These are phyloP conservation scores for Claviceps paspali DNA, from an alignment of 2,329 filamentous ascomycete genomes.

Conservation along the genomic window DNA sequence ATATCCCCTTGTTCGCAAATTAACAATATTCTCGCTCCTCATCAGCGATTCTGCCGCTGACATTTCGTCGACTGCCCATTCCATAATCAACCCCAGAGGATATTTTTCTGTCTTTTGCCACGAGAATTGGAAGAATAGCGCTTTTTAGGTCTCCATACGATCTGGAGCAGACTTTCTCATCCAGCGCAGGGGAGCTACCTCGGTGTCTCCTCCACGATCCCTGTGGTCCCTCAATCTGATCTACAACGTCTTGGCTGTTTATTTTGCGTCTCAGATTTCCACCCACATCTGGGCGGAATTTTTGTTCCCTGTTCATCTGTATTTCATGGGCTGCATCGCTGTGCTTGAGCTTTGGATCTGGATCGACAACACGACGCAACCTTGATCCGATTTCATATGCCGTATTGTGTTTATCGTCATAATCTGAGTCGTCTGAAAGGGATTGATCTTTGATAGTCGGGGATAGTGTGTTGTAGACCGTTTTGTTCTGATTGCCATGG, in stretches of 20 bases:
- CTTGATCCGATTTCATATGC: slow-evolving; percentile 12
- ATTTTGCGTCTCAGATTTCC: slow-evolving; percentile 28
- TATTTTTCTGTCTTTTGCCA: slow-evolving; percentile 36
- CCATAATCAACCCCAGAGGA: slow-evolving; percentile 43
- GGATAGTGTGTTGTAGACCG: slow-evolving; percentile 30
- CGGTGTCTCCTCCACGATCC: slow-evolving; percentile 10
- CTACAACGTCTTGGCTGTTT: slow-evolving; percentile 26
- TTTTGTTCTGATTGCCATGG: slow-evolving; percentile 20
- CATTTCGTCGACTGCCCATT: slow-evolving; percentile 36
- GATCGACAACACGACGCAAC: slow-evolving; percentile 4
- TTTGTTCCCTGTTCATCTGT: not conserved
- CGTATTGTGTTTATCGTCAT: slow-evolving; percentile 21
- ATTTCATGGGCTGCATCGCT: not conserved
- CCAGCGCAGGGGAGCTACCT: slow-evolving; percentile 34
- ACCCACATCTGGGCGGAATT: slow-evolving; percentile 29
- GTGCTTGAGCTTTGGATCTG: slow-evolving; percentile 26
- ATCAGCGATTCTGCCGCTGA: slow-evolving; percentile 59
- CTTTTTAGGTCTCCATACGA: slow-evolving; percentile 36
- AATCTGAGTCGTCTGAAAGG: slow-evolving; percentile 23
- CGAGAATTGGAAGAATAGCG: slow-evolving; percentile 36
- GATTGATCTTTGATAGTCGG: slow-evolving; percentile 28
- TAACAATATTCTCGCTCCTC: slow-evolving; percentile 33
- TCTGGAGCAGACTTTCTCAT: slow-evolving; percentile 34
- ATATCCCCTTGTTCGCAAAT: too few species aligned
- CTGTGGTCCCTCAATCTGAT: not conserved